phyloP scores from a whole-genome alignment of 495 filamentous ascomycete species.

The Penicillium odoratum region DNA sequence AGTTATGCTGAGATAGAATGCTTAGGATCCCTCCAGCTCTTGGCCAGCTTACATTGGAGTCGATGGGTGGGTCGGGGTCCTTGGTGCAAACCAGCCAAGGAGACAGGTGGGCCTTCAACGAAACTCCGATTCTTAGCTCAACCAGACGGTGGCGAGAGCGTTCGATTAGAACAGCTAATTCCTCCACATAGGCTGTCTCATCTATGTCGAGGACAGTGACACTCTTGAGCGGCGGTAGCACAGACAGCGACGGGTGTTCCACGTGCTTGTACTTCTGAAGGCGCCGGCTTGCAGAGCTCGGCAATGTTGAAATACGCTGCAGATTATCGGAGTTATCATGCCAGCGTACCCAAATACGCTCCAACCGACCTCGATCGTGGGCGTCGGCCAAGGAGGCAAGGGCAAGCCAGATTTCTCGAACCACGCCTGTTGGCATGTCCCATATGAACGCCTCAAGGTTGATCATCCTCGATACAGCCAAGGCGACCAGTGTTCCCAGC shows the following conservation, averaged over 20 bases:
- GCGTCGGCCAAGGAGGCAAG: conserved; percentile 70
- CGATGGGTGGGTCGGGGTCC: conserved; percentile 41
- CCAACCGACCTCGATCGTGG: conserved; percentile 64
- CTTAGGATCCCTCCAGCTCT: conserved; percentile 71
- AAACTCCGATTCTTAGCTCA: conserved; percentile 80
- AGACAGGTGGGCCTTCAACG: conserved; percentile 53
- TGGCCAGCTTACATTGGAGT: conserved; percentile 35
- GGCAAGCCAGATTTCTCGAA: conserved; percentile 85
- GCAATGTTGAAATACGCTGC: conserved; percentile 23
- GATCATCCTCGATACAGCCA: conserved; percentile 81
- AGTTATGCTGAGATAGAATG: conserved; percentile 56
- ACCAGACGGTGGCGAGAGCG: conserved; percentile 65
- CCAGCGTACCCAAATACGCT: conserved; percentile 85
- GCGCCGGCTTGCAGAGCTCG: conserved; percentile 15
- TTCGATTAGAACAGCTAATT: conserved; percentile 80
- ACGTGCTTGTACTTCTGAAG: conserved; percentile 52
- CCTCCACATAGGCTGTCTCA: conserved; percentile 82
- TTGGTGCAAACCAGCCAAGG: conserved; percentile 52
- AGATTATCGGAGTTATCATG: conserved; percentile 70
- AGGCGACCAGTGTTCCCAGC: conserved; percentile 86
- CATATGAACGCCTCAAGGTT: conserved; percentile 90
- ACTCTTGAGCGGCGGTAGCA: conserved; percentile 77
- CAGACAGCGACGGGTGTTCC: conserved; percentile 84
- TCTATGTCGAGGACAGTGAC: conserved; percentile 88
- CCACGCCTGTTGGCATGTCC: conserved; percentile 94